Base-by-base conservation (phyloP, 306 rosid species). In the Citrullus amarus region DNA sequence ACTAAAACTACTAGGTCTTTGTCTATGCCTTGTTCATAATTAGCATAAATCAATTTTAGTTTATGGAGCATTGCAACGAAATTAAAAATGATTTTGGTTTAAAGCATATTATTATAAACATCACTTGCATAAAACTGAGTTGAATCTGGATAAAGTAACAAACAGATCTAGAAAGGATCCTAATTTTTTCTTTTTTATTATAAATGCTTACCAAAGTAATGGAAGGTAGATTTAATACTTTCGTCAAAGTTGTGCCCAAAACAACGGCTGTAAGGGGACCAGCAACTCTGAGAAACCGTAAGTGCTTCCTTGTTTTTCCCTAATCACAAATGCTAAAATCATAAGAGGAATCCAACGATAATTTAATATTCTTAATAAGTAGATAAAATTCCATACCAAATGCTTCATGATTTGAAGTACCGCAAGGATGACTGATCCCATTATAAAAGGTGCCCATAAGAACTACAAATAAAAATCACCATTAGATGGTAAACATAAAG, bases 201-300 rank as follows among this genome's bases (percentile, higher is more conserved):
- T 70, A 66, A 65, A 78, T 77, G 70, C 96, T 87, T 84, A 95
- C 98, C 95, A 92, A 80, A 56, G 97, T 84, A 85, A 95, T 95
- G 78, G 97, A 84, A 71, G 97, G 78, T n/a, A 95, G 92, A 79
- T 88, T 84, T 79, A 92, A 86, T 84, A 88, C 55, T 85, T 92
- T 91, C 58, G 69, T 93, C 77, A 95, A 80, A 62, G 62, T 17
- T 62, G 97, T 89, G 69, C 98, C 98, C 75, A 71, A 53, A 81
- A 92, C 88, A 36, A 95, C 91, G 77, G 93, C 97, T 61, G 98
- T 95, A 80, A 95, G 93, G 81, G 98, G 98, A 79, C 97, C 98
- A 62, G 90, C 81, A 50, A 96, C 98, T 90, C 98, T 91, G 75
- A 95, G 86, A 89, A 91, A 89, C 65, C 97, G 87, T 83, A 95